Evolutionary conservation across 805 yeast species (phyloP).

Genomic region (Jamesozyma gamospora): DNA sequence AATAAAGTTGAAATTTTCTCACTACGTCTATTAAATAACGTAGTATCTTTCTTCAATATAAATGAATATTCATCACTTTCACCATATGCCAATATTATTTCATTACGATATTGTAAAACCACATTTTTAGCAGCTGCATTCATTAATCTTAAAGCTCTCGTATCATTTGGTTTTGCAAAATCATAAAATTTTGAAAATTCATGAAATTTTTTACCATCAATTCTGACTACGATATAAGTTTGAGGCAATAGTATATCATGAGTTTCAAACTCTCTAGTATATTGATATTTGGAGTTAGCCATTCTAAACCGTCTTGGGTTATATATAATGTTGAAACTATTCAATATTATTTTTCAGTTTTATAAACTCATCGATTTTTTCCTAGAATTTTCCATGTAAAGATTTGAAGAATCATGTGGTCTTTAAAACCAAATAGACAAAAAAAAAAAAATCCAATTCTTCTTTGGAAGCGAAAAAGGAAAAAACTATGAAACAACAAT

Average conservation of each 20-base stretch:
- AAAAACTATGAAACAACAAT: no score
- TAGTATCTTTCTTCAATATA: constrained; percentile 53
- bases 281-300: constrained; percentile 86
- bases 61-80: constrained; percentile 94
- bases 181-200: constrained; percentile 62
- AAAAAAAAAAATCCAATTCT: no score
- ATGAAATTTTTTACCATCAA: constrained; percentile 94
- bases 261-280: constrained; percentile 72
- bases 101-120: constrained; percentile 52
- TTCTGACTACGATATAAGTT: constrained; percentile 70
- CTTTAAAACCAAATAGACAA: no score
- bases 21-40: constrained; percentile 72
- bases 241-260: constrained; percentile 67
- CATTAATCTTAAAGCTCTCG: constrained; percentile 66
- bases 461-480: no score
- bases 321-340: no score
- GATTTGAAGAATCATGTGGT: no score
- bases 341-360: no score
- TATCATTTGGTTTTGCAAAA: constrained; percentile 84
- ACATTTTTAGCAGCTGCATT: constrained; percentile 66
- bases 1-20: constrained; percentile 70
- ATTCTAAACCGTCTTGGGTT: no score
- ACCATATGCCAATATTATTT: constrained; percentile 76
- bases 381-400: no score
- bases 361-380: no score